These are phyloP conservation scores for Crepidotus variabilis DNA, from an alignment of 768 basidiomycete species.

Conservation along the genomic window DNA sequence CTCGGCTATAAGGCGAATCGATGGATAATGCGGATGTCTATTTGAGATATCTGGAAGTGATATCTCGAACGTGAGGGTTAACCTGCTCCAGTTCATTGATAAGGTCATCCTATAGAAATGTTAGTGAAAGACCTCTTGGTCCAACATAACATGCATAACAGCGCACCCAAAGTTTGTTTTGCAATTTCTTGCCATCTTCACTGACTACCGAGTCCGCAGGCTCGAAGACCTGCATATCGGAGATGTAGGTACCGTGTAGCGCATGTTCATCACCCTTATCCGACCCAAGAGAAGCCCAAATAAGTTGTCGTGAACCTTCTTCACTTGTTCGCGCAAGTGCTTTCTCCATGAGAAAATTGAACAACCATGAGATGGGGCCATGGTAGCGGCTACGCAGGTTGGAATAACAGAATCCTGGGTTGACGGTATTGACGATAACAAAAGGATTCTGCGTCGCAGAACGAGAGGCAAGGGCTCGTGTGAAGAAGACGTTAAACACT, in stretches of 20 bases:
- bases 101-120: conserved; percentile 6
- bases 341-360: conserved; percentile 23
- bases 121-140: not conserved
- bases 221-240: conserved; percentile 20
- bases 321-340: conserved; percentile 34
- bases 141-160: not conserved
- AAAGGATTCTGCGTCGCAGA: conserved; percentile 14
- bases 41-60: not conserved
- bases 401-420: conserved; percentile 41
- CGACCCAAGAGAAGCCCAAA: conserved; percentile 30
- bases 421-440: conserved; percentile 31
- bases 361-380: conserved; percentile 7
- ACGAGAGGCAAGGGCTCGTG: conserved; percentile 28
- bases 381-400: conserved; percentile 26
- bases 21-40: no score
- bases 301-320: conserved; percentile 28
- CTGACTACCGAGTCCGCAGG: conserved; percentile 30
- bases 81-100: not conserved
- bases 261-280: conserved; percentile 17
- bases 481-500: conserved; percentile 40
- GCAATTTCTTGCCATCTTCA: conserved; percentile 23
- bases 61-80: not conserved
- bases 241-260: conserved; percentile 28
- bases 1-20: no score
- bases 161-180: conserved; percentile 33